Evolutionary conservation across 2,329 filamentous ascomycete species (phyloP).

Genomic region (Clonostachys rhizophaga): DNA sequence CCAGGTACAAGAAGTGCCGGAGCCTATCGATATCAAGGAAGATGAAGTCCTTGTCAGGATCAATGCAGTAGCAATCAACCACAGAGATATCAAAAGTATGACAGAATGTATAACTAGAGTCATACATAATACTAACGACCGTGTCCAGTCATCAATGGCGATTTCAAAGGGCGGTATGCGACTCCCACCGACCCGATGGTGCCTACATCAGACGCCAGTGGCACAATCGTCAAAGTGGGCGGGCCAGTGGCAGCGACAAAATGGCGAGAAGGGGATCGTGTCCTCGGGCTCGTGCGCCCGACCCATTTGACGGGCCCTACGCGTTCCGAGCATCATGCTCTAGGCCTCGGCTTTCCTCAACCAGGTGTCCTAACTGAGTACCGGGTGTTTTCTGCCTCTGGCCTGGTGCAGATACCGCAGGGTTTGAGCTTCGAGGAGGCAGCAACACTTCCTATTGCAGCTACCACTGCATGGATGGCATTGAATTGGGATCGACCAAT

Average conservation of each 20-base stretch:
- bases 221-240: background rate
- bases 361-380: conserved; percentile 7
- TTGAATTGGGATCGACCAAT: conserved; percentile 4
- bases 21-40: background rate
- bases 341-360: conserved; percentile 2
- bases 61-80: conserved; percentile 1
- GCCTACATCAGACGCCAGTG: conserved; percentile 2
- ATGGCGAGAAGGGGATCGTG: conserved; percentile 7
- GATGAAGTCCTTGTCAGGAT: conserved; percentile 3
- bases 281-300: conserved; percentile 6
- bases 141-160: conserved; percentile 2
- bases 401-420: conserved; percentile 7
- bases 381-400: conserved; percentile 7
- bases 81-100: conserved; percentile 2
- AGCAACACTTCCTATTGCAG: conserved; percentile 7
- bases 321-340: conserved; percentile 4
- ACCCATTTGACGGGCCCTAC: conserved; percentile 5
- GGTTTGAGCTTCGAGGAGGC: conserved; percentile 10
- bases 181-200: background rate
- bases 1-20: background rate
- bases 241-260: background rate
- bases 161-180: background rate
- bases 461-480: conserved; percentile 9
- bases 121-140: background rate
- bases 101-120: background rate